Conservation (phyloP, 352 stramenopile genomes). For the Phytopythium cucurbitacearum region DNA sequence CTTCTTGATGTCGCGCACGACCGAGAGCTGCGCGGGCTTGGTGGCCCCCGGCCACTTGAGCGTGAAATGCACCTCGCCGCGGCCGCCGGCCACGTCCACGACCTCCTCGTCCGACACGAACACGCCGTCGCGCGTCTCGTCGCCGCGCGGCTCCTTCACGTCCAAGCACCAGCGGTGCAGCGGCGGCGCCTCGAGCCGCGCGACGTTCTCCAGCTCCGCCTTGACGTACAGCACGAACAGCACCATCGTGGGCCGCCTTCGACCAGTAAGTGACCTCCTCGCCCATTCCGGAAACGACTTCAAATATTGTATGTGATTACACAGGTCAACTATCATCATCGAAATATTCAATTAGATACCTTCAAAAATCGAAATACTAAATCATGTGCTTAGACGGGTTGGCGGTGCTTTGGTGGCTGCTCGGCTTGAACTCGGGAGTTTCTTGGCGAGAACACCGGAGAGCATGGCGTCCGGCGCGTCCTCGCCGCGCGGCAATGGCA, state of each 20-base stretch:
- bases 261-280: background rate
- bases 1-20: conserved; percentile 86
- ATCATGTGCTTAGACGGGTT: too few species aligned
- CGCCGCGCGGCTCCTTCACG: conserved; percentile 74
- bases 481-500: background rate
- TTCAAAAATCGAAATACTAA: too few species aligned
- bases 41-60: conserved; percentile 85
- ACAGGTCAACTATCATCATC: too few species aligned
- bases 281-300: background rate
- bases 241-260: conserved; percentile 43
- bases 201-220: conserved; percentile 85
- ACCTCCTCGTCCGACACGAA: conserved; percentile 80
- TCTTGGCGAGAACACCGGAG: too few species aligned
- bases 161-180: conserved; percentile 82
- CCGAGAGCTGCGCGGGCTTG: conserved; percentile 76
- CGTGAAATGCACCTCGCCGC: conserved; percentile 74
- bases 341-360: too few species aligned
- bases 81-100: conserved; percentile 67
- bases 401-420: too few species aligned
- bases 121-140: conserved; percentile 74
- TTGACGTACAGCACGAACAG: conserved; percentile 87
- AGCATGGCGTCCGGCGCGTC: too few species aligned
- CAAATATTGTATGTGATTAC: background rate
- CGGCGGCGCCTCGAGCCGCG: conserved; percentile 56
- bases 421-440: too few species aligned